Evolutionary conservation across 306 rosid species (phyloP).

Genomic region (Begonia peltatifolia): DNA sequence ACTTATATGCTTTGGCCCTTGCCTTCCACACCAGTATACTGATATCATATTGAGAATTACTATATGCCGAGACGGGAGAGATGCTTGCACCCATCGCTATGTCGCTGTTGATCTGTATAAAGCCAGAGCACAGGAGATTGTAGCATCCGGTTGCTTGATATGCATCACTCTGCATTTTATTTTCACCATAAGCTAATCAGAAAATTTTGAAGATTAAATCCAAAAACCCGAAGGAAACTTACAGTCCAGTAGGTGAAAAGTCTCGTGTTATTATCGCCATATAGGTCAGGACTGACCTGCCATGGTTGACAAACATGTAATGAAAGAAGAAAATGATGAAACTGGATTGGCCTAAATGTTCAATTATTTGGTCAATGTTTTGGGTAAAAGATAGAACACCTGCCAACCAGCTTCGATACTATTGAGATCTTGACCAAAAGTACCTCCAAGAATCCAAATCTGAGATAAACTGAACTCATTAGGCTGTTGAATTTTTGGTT

Average conservation of each 20-base stretch:
- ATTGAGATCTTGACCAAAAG: conserved; percentile 95
- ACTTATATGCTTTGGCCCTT: conserved; percentile 14
- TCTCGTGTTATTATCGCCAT: conserved; percentile 91
- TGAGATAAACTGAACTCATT: conserved; percentile 98
- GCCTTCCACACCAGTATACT: conserved; percentile 98
- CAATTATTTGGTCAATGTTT: conserved; percentile 1
- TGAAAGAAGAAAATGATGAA: neutral
- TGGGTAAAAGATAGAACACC: conserved; percentile 24
- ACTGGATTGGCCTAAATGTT: neutral
- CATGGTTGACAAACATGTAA: conserved; percentile 5
- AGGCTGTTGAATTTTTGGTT: conserved; percentile 82
- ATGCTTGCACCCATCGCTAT: conserved; percentile 99
- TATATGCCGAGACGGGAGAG: conserved; percentile 52
- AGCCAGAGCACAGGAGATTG: conserved; percentile 98
- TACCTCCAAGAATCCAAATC: conserved; percentile 90
- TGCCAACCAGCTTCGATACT: conserved; percentile 99
- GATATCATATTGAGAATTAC: conserved; percentile 76
- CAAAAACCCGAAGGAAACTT: conserved; percentile 10
- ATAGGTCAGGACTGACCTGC: conserved; percentile 94
- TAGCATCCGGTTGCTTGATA: conserved; percentile 99
- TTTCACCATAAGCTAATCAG: too few relatives aligned
- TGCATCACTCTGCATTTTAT: conserved; percentile 71
- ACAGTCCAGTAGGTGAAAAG: conserved; percentile 99
- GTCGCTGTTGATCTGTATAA: conserved; percentile 73
- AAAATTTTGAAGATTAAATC: neutral